Base-by-base conservation (phyloP, 805 yeast genomes). In the Citeromyces nyonsensis region DNA sequence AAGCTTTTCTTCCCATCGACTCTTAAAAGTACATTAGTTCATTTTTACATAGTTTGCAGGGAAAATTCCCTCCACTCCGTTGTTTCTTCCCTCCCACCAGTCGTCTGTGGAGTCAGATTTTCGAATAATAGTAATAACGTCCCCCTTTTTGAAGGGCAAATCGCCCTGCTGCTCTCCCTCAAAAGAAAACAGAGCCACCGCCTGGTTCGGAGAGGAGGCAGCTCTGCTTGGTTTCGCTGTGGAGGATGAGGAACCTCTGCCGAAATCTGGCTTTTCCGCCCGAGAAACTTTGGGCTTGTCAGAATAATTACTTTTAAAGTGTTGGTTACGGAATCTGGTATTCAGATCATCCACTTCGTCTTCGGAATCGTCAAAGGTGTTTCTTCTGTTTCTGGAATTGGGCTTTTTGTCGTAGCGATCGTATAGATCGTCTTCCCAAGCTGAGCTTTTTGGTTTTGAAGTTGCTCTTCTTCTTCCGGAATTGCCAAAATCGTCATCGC, bases 51-150 rank as follows among this genome's bases (percentile, higher is more conserved):
- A 88, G 52, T 88, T 88, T 3, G 98, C 98, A 7, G 98, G 98
- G 67, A 88, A 88, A 14, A 86, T 86, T 28, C 98, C 98, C 44
- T 82, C 83, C 38, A 57, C 57, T 9, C 93, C 88, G 42, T 80
- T 81, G 34, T 73, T 60, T 49, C 80, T 73, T 18, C 98, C 98
- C 0, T 95, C 84, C 98, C 98, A 91, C 98, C 98, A 91, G 52
- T 91, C 97, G 51, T 91, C 94, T 32, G 74, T 71, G 10, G 95
- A 78, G 6, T 80, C 86, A 7, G 91, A 74, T 54, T 81, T 83
- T 53, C 85, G 83, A 35, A 82, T 59, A 41, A 91, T 80, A 28
- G 83, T 77, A 43, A 91, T 82, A 10, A 82, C 79, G 52, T 91
- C 98, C 35, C 98, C 98, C 61, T 91, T 91, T 42, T 72, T 76